Percentiles rank a stretch among this genome's conserved stretches.
Evolutionary conservation across 768 basidiomycete species (phyloP).

Genomic region (Leccinum longicurvipes): DNA sequence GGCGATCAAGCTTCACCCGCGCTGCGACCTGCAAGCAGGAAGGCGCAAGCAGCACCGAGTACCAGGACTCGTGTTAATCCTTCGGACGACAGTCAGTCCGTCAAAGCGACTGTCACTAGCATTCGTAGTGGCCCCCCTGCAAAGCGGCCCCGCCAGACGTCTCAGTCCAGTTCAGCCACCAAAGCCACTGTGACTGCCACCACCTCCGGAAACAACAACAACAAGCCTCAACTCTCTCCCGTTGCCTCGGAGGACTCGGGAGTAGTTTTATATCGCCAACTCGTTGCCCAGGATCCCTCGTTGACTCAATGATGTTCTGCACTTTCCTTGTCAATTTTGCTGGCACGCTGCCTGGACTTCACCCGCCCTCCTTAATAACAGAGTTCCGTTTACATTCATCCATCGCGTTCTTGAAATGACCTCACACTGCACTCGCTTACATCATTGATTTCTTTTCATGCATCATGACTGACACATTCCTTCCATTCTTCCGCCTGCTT

Average conservation of each 20-base stretch:
- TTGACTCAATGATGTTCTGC: conserved; percentile 40
- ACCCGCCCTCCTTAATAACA: conserved; percentile 18
- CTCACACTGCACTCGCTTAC: conserved; percentile 28
- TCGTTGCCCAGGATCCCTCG: conserved; percentile 72
- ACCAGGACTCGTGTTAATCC: conserved; percentile 44
- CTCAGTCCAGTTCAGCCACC: conserved; percentile 66
- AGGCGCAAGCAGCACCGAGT: conserved; percentile 44
- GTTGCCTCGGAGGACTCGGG: conserved; percentile 73
- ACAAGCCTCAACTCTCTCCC: conserved; percentile 54
- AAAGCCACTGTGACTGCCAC: conserved; percentile 35
- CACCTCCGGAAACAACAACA: conserved; percentile 13
- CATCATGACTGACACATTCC: conserved; percentile 32
- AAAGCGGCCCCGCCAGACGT: conserved; percentile 69
- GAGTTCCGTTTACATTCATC: conserved; percentile 19
- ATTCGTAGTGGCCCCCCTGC: conserved; percentile 41
- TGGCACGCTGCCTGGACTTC: conserved; percentile 17
- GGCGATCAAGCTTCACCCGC: conserved; percentile 44
- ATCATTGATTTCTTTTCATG: conserved; percentile 19
- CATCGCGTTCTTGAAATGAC: conserved; percentile 22
- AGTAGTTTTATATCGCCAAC: conserved; percentile 79
- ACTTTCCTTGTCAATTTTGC: conserved; percentile 2
- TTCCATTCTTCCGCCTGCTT: conserved; percentile 23
- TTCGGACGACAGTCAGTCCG: conserved; percentile 65
- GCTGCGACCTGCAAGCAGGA: conserved; percentile 61
- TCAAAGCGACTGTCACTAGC: conserved; percentile 72